Base-by-base conservation (phyloP, 2,329 filamentous ascomycete species). In the Colletotrichum lini region DNA sequence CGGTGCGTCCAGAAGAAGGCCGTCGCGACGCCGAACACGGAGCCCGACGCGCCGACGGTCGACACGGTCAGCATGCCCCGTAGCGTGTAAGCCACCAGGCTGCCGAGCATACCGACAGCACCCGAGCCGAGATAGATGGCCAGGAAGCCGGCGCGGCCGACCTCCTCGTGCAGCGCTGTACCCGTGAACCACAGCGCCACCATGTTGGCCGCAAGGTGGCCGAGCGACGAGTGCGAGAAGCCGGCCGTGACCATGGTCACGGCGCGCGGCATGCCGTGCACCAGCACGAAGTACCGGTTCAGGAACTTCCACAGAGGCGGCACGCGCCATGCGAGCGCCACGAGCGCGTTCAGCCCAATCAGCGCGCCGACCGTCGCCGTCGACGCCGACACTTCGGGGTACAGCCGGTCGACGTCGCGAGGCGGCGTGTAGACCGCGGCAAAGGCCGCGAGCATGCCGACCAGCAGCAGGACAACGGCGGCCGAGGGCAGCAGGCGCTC, bases 111-210 rank as follows among this genome's bases (percentile, higher is more conserved):
- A 10, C 88, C 90, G 2, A 90, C 53, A 1, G 85, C 83, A 63
- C 91, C 92, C 8, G 86, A 86, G 9, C 86, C 82, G 42, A 92
- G 73, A 79, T 92, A 94, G 42, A 93, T 81, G n/a, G 91, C 87
- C 23, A 94, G 81, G 80, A 94, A 94, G 66, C 88, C 86, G 16
- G 88, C 91, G 13, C 92, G 86, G 13, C 91, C 92, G 35, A 94
- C 82, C 75, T 94, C 91, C 72, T 94, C 90, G 80, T 94, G 91
- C 44, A 94, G 83, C 1, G 87, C 84, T 12, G 87, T 87, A 30
- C 93, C 94, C 21, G 94, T 84, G 76, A 93, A 83, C 84, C 86
- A 91, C 5, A 96, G 83, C 50, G 88, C 83, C 10, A 86, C 75
- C 88, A 93, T 90, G 81, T 96, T 96, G 52, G 85, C 78, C 30